Evolutionary conservation across 2,329 filamentous ascomycete genomes (phyloP), one percentile per base, ranked within the genome.

Genomic region (Pseudogymnoascus sp.): DNA sequence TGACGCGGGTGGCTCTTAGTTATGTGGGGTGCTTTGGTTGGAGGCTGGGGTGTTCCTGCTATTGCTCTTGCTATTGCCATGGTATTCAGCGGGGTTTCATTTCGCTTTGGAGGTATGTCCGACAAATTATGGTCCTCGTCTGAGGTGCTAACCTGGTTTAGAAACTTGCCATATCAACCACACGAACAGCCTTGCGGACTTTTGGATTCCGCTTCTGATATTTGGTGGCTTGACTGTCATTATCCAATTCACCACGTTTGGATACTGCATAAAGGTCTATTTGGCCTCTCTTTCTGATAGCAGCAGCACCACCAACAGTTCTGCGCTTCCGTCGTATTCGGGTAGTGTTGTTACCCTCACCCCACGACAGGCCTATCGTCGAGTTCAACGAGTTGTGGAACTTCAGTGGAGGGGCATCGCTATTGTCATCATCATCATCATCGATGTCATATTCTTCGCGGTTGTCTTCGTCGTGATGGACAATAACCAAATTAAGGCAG

Each of bases 251-350:
- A 82, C 85, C 46, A 98, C 95, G 5, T 93, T 92, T 76, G 86
- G 82, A 12, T 98, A 99, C 78, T 98, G 95, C 75, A 89, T 96
- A 77, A 92, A 96, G 72, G 91, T 99, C 59, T 99, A 98, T 74
- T 81, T 99, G 62, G 88, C 88, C 63, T 93, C 93, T 26, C 81
- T 96, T 62, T 83, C 86, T 65, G 91, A 96, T 73, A 86, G 85
- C 68, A 83, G 85, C 62, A 79, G 83, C 37, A 87, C 88, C 4
- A 91, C 89, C 0, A 87, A 88, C 60, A 86, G 83, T 70, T 91
- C 90, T 3, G 84, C 82, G 31, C 78, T 96, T 33, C 90, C 90
- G 0, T 89, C 88, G 0, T 93, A 93, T 76, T 83, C 84, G 11
- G 86, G 84, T 71, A 96, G 91, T 74, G 78, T 93, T 63, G 84